Base-by-base conservation (phyloP, 495 filamentous ascomycete genomes). In the Tuber melanosporum region DNA sequence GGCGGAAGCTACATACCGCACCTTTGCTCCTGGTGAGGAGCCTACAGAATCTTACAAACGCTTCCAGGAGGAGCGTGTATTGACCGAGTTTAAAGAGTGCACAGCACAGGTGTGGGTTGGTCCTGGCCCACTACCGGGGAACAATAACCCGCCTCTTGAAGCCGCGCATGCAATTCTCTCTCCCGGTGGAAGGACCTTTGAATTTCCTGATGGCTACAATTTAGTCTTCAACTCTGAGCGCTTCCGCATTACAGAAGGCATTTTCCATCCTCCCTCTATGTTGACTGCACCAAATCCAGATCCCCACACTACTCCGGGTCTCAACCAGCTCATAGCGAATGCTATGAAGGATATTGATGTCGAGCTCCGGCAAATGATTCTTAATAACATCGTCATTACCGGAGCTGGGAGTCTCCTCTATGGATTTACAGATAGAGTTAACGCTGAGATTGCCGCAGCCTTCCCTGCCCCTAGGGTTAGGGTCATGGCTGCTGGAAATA, bases 61-160 rank as follows among this genome's bases (percentile, higher is more conserved):
- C 22, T 89, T 93, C 43, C 89, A 98, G 84, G 96, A 99, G 87
- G 96, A 98, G 81, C 92, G 95, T 70, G 91, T 97, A 20, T 85
- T 98, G 39, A 92, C 91, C 57, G 93, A 97, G 83, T 99, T 98
- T 88, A 99, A 99, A 86, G 96, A 99, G 86, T 95, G 91, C 71
- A 94, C 97, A 70, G 95, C 98, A 42, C 92, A 97, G 83, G 89
- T 94, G 43, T 98, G 95, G 95, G 87, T 88, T n/a, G 93, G 94
- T 1, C 93, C 92, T 0, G 91, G 91, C 73, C 88, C 89, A 39
- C 89, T 92, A 75, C 83, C 87, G 8, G 87, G 87, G 57, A 86
- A 88, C 9, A 87, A 87, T 47, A 90, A 89, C 77, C 76, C 76
- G 15, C 57, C 57, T 36, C 86, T 86, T 41, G 88, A 89, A 47